Base-by-base conservation (phyloP, 495 filamentous ascomycete species). In the Penicillium verhagenii region DNA sequence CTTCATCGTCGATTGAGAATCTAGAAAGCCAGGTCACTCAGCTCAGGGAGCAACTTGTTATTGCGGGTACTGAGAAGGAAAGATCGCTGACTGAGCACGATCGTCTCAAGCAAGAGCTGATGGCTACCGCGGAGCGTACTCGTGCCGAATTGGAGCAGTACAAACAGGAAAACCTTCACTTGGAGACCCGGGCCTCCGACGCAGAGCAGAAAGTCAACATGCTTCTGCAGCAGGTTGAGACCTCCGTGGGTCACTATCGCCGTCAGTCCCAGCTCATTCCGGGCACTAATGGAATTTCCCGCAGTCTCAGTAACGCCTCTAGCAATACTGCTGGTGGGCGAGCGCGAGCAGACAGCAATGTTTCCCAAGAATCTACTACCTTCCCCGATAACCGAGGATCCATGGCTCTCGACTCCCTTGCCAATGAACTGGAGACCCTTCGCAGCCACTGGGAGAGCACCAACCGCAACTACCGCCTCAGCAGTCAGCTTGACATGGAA, bases 401-500 rank as follows among this genome's bases (percentile, higher is more conserved):
- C 25, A 82, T 91, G 63, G 94, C 94, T 16, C 79, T 99, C 8
- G 94, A 97, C 66, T 91, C 86, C 39, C 81, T 99, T 3, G 93
- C 95, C 19, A 87, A 83, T 48, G 94, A 99, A 71, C 82, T 99
- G 4, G 94, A 98, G 52, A 82, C 87, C 16, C 79, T 97, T 35
- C 86, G 93, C 28, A 86, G 76, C 28, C 94, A 96, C 55, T 97
- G 95, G 93, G 92, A 97, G 71, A 87, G 87, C 42, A 96, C 91
- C 37, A 96, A 92, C 72, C 92, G 92, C 71, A 93, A 88, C 58
- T 96, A 97, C 66, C 86, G 93, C 14, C 75, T 96, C 40, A 93
- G 89, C 68, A 92, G 85, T 45, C 72, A 76, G 57, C 93, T 96
- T 63, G 93, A 96, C 64, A 88, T 94, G 56, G 92, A 96, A 56